Evolutionary conservation across 495 filamentous ascomycete species (phyloP).

Genomic region (Aspergillus incahuasiensis): DNA sequence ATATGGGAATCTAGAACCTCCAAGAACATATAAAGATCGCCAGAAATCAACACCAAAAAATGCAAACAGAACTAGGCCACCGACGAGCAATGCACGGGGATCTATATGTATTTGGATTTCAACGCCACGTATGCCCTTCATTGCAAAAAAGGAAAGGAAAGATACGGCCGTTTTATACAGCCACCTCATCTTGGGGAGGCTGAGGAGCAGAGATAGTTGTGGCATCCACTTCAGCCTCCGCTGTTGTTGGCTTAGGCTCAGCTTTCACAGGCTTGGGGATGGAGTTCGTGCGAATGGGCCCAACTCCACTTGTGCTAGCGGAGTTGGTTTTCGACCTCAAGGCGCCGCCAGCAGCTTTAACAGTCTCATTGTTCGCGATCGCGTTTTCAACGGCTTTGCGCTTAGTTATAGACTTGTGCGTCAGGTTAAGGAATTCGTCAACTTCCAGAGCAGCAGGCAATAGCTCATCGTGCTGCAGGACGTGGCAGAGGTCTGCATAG

Average conservation of each 20-base stretch:
- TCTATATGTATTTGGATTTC: neutral
- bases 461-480: conserved; percentile 58
- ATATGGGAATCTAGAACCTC: conserved; percentile 17
- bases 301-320: conserved; percentile 21
- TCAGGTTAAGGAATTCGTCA: conserved; percentile 59
- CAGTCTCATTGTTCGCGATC: conserved; percentile 45
- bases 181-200: conserved; percentile 25
- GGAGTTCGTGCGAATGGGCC: conserved; percentile 40
- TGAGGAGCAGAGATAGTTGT: conserved; percentile 22
- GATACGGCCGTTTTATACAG: conserved; percentile 20
- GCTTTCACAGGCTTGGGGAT: conserved; percentile 25
- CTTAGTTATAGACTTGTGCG: conserved; percentile 33
- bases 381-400: conserved; percentile 50
- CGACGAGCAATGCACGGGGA: neutral
- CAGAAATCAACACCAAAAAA: conserved; percentile 19
- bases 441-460: conserved; percentile 52
- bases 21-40: neutral
- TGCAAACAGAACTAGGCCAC: conserved; percentile 4
- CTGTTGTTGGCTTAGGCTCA: conserved; percentile 15
- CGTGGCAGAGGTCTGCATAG: conserved; percentile 59
- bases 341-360: conserved; percentile 38
- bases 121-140: conserved; percentile 1
- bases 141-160: neutral
- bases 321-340: conserved; percentile 28
- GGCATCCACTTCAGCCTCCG: conserved; percentile 16